Conservation (phyloP, 768 basidiomycete species). For the Glaciozyma martinii region DNA sequence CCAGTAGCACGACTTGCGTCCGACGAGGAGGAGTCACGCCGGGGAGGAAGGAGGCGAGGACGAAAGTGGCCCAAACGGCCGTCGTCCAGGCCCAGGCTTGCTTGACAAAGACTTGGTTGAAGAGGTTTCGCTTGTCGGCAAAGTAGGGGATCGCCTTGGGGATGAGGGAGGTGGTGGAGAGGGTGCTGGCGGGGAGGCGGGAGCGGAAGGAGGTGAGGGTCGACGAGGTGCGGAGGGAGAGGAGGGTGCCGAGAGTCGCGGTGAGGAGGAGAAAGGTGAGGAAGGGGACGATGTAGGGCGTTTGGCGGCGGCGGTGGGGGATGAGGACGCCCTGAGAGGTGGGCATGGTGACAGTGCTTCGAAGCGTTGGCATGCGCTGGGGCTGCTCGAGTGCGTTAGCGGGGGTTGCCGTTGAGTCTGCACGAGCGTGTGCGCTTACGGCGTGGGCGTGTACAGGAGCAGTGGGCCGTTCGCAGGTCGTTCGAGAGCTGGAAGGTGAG, state of each 20-base stretch:
- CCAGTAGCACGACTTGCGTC: constrained; percentile 4
- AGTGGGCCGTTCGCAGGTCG: too few species aligned
- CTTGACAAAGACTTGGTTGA: constrained; percentile 86
- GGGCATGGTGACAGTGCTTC: too few species aligned
- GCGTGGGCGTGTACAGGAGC: too few species aligned
- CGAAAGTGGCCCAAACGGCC: constrained; percentile 12
- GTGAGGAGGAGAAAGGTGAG: constrained; percentile 16
- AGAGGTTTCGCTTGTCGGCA: constrained; percentile 48
- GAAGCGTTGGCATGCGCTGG: too few species aligned
- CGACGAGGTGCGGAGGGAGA: constrained; percentile 15
- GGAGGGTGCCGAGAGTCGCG: constrained; percentile 19
- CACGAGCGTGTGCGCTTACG: too few species aligned
- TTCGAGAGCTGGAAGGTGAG: too few species aligned
- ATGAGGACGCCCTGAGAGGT: too few species aligned
- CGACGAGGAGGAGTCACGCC: constrained; percentile 9
- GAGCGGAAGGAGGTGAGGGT: constrained; percentile 32
- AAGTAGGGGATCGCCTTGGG: constrained; percentile 25
- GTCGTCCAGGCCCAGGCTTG: constrained; percentile 86
- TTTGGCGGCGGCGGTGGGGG: too few species aligned
- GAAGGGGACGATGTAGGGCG: neutral
- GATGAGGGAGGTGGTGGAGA: constrained; percentile 13
- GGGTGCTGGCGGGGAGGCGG: constrained; percentile 22
- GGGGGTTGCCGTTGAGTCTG: too few species aligned
- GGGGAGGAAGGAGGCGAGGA: constrained; percentile 5
- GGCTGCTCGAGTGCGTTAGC: too few species aligned